These are phyloP conservation scores for Tubosaeta sp. DNA, from an alignment of 768 basidiomycete genomes.

Conservation along the genomic window DNA sequence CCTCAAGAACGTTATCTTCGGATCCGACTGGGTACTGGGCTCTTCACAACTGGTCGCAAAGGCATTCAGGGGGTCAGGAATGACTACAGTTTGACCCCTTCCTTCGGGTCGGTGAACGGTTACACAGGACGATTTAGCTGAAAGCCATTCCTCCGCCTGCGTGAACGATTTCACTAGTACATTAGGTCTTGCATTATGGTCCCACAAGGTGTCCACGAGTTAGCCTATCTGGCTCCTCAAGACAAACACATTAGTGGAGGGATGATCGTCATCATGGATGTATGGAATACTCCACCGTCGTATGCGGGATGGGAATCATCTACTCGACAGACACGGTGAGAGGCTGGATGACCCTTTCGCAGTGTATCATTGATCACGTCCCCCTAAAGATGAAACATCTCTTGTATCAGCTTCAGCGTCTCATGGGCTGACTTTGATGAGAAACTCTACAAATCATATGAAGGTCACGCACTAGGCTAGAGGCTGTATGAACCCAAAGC, in stretches of 20 bases:
- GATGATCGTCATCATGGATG: conserved; percentile 48
- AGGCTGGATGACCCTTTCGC: not conserved
- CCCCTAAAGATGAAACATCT: conserved; percentile 47
- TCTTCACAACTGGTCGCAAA: no score
- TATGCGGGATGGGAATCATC: conserved; percentile 42
- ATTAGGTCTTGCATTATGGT: no score
- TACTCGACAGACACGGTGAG: not conserved
- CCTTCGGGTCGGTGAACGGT: no score
- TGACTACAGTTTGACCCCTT: no score
- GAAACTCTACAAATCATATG: conserved; percentile 30
- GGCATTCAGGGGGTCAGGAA: no score
- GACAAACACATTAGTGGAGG: conserved; percentile 33
- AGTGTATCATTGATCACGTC: conserved; percentile 55
- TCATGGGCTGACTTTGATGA: conserved; percentile 24
- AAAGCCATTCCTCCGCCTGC: no score
- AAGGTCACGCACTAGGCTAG: conserved; percentile 32
- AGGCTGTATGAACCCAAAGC: conserved; percentile 29
- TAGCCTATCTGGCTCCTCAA: no score
- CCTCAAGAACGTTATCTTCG: no score
- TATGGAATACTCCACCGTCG: conserved; percentile 55
- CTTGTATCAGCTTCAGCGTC: conserved; percentile 36
- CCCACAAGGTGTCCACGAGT: no score
- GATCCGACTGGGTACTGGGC: no score
- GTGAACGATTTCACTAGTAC: no score
- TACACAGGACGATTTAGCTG: no score